Evolutionary conservation across 352 stramenopile species (phyloP).

Genomic region (Pythium brachiatum): DNA sequence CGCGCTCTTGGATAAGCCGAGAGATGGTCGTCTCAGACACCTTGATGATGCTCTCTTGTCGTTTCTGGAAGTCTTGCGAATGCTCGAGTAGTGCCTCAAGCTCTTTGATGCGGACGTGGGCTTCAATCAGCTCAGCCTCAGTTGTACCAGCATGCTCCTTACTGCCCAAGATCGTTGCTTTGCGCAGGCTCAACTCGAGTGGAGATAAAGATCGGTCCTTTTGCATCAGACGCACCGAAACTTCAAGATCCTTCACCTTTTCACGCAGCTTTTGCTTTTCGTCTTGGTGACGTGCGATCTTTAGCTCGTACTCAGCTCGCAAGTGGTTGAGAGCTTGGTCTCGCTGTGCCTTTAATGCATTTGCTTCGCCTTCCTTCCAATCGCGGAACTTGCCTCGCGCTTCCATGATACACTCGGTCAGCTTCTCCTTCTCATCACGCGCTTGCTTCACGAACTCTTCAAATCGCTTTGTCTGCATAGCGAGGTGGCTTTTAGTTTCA

Average conservation of each 20-base stretch:
- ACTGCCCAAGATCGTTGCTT: slow-evolving; percentile 51
- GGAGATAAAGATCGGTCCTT: slow-evolving; percentile 62
- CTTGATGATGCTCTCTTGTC: slow-evolving; percentile 65
- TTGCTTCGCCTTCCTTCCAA: slow-evolving; percentile 58
- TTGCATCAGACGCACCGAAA: slow-evolving; percentile 58
- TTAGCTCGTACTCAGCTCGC: slow-evolving; percentile 64
- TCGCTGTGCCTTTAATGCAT: slow-evolving; percentile 31
- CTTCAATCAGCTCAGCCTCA: slow-evolving; percentile 57
- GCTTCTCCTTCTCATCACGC: slow-evolving; percentile 56
- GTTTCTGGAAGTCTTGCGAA: slow-evolving; percentile 51
- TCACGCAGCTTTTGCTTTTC: slow-evolving; percentile 75
- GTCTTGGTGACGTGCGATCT: slow-evolving; percentile 61
- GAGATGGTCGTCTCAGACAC: slow-evolving; percentile 63
- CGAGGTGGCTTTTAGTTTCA: slow-evolving; percentile 44
- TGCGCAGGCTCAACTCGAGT: slow-evolving; percentile 58
- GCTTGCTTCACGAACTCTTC: slow-evolving; percentile 47
- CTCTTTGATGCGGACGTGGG: slow-evolving; percentile 48
- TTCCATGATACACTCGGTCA: slow-evolving; percentile 50
- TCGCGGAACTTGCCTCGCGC: slow-evolving; percentile 57
- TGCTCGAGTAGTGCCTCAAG: slow-evolving; percentile 56
- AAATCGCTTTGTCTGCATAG: slow-evolving; percentile 42
- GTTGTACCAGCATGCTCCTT: slow-evolving; percentile 41
- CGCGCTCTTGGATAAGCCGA: slow-evolving; percentile 47
- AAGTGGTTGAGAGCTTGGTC: slow-evolving; percentile 51
- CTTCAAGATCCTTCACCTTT: slow-evolving; percentile 72